Evolutionary conservation across 257 asterid genomes (phyloP).

Genomic region (Rubia yunnanensis): DNA sequence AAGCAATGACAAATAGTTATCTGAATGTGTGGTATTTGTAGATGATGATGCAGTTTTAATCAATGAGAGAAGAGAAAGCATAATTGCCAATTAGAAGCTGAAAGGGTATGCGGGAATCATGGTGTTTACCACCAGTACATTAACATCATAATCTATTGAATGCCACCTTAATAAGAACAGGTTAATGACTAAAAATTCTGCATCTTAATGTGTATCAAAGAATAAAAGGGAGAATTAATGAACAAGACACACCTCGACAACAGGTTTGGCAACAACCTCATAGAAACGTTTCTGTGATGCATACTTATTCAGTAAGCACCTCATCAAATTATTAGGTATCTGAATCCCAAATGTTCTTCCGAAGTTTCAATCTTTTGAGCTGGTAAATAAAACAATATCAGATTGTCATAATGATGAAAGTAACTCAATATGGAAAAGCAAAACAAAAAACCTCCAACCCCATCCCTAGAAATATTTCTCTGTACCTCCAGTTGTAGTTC

Average conservation of each 20-base stretch:
- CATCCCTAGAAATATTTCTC: neutral
- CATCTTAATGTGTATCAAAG: neutral
- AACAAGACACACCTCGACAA: conserved; percentile 68
- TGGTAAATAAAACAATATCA: conserved; percentile 29
- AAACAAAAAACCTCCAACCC: neutral
- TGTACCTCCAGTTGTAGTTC: conserved; percentile 93
- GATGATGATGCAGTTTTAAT: neutral
- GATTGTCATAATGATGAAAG: conserved; percentile 14
- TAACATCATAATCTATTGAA: neutral
- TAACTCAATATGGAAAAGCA: conserved; percentile 8
- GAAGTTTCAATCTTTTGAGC: conserved; percentile 93
- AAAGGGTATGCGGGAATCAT: neutral
- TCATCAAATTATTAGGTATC: conserved; percentile 96
- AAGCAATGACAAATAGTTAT: neutral
- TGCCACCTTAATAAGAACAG: neutral
- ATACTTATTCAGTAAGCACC: conserved; percentile 82
- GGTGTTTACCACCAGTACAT: neutral
- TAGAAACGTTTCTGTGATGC: conserved; percentile 98
- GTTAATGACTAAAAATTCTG: neutral
- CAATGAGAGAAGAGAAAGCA: neutral
- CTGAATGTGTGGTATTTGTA: no score
- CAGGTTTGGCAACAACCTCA: conserved; percentile 99
- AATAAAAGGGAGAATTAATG: neutral
- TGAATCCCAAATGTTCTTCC: conserved; percentile 98
- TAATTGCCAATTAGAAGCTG: neutral